Evolutionary conservation across 73 alveolate genomes (phyloP), one percentile per base, ranked within the genome.

Genomic region (Tetrahymena thermophila): DNA sequence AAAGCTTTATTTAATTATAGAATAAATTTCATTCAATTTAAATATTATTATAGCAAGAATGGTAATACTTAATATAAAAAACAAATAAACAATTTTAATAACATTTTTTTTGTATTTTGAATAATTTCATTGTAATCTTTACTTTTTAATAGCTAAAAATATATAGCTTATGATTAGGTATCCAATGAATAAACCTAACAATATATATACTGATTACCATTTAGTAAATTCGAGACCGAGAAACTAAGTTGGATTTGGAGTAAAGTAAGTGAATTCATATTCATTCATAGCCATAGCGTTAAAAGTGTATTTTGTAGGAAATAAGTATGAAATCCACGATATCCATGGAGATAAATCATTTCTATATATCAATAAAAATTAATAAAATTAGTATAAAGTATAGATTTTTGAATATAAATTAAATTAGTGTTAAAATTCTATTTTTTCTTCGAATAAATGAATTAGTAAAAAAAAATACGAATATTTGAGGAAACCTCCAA

Each of bases 291-390:
- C 56, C 23, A 97, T 31, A 6, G 98, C 98, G 50, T 97, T 98
- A 56, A 96, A 93, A 4, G 97, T 96, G 94, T 97, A 97, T 85
- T 97, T 96, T 23, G 97, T 89, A 37, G 99, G 99, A n/a, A 97
- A 96, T 25, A 97, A 85, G 85, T 97, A 97, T 85, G 97, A 0
- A 40, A 94, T 94, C 96, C 96, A 94, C 55, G 95, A 94, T n/a
- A 94, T 85, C 96, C 96, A 94, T 17, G 31, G 50, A 31, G 55
- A 71, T 31, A 37, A 85, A 8, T 94, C 35, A 28, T 38, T 85
- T 21, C 84, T 55, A 55, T 55, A 19, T 55, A 55, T 55, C 4
- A 19, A 55, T 4, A 55, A 4, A 19, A 55, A 4, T 55, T 55
- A 4, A 19, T 55, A 10, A n/a, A n/a, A n/a, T n/a, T n/a, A n/a